phyloP scores from a whole-genome alignment of 2,329 filamentous ascomycete species.

The Dactylellina cionopaga region DNA sequence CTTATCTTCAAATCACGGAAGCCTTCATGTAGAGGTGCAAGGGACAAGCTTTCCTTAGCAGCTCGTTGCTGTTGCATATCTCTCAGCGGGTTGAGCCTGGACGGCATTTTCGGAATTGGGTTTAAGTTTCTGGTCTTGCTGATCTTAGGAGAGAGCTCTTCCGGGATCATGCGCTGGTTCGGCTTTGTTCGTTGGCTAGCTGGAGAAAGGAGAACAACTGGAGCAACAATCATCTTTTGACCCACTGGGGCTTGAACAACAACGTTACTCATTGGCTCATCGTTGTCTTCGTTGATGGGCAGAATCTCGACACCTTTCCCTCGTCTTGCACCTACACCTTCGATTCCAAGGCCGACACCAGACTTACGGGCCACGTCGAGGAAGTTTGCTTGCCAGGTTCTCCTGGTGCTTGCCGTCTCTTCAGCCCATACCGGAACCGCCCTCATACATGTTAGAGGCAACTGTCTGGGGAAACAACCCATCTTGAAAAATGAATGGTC shows the following conservation, averaged over 20 bases:
- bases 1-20: constrained; percentile 53
- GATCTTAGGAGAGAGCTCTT: constrained; percentile 51
- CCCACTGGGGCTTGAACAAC: constrained; percentile 46
- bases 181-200: constrained; percentile 41
- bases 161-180: constrained; percentile 47
- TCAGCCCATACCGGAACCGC: constrained; percentile 63
- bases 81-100: constrained; percentile 43
- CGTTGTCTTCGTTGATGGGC: constrained; percentile 44
- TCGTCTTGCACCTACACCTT: constrained; percentile 54
- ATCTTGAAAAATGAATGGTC: constrained; percentile 81
- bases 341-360: constrained; percentile 55
- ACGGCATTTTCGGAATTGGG: constrained; percentile 39
- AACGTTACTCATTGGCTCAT: constrained; percentile 42
- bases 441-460: constrained; percentile 63
- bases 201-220: constrained; percentile 46
- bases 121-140: constrained; percentile 44
- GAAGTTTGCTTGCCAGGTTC: constrained; percentile 55
- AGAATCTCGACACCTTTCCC: constrained; percentile 50
- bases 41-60: constrained; percentile 31
- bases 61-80: constrained; percentile 50
- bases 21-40: constrained; percentile 46
- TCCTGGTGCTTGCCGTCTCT: constrained; percentile 36
- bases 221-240: constrained; percentile 51
- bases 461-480: constrained; percentile 74
- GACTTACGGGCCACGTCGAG: constrained; percentile 55